Percentiles rank a stretch among this genome's conserved stretches.
phyloP scores from a whole-genome alignment of 1,284 basidiomycete species.

The Microstroma glucosiphilum region DNA sequence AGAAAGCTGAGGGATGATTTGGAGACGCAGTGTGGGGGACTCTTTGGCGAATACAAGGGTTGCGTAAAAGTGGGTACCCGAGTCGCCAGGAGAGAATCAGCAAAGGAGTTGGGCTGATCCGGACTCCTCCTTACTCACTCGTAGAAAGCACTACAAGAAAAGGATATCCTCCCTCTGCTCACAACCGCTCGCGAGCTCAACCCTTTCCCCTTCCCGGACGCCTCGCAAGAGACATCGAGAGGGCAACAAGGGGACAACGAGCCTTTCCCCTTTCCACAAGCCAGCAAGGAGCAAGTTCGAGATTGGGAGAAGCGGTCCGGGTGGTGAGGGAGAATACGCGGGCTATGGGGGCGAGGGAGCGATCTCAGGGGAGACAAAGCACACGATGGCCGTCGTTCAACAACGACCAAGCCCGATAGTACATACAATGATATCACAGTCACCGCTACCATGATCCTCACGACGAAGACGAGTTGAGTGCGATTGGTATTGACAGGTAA shows the following conservation, averaged over 20 bases:
- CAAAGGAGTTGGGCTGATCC: neutral
- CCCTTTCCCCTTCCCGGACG: slow-evolving; percentile 43
- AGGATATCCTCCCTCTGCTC: slow-evolving; percentile 68
- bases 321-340: too few species aligned
- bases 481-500: too few species aligned
- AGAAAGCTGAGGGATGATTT: slow-evolving; percentile 54
- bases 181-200: slow-evolving; percentile 62
- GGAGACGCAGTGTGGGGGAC: slow-evolving; percentile 69
- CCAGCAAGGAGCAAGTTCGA: slow-evolving; percentile 4
- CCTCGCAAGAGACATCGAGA: slow-evolving; percentile 10
- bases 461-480: too few species aligned
- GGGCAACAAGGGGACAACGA: slow-evolving; percentile 21
- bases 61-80: slow-evolving; percentile 65
- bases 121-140: neutral
- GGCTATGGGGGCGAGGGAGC: too few species aligned
- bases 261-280: slow-evolving; percentile 41
- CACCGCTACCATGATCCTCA: too few species aligned
- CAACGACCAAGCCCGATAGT: too few species aligned
- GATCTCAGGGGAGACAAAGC: too few species aligned
- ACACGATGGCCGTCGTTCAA: too few species aligned
- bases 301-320: slow-evolving; percentile 1
- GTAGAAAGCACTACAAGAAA: slow-evolving; percentile 74
- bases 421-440: too few species aligned
- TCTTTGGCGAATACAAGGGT: slow-evolving; percentile 70
- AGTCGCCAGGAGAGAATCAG: neutral